Base-by-base conservation (phyloP, 441 rosid genomes). In the Biscutella laevigata region DNA sequence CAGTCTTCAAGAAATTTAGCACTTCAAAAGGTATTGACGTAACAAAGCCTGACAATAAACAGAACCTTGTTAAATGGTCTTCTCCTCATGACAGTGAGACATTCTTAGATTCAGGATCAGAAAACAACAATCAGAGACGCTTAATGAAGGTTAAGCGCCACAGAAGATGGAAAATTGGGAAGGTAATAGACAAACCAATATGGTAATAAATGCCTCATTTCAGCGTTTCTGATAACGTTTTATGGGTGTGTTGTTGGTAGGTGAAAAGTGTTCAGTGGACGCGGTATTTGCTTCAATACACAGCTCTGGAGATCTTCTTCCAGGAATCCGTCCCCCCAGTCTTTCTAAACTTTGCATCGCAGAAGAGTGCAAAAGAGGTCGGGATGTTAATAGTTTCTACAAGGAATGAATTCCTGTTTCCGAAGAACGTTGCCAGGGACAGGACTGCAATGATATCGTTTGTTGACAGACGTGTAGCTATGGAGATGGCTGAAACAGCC, bases 401-500 rank as follows among this genome's bases (percentile, higher is more conserved):
- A 30, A 89, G 99, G 74, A 94, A 94, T 76, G 99, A 94, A 55
- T 75, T 73, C 44, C 63, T 94, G 55, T 80, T 71, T 76, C 99
- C 91, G 5, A 88, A 82, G 77, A 95, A 79, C 69, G 78, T 78
- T 68, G 69, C 61, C 52, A 88, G 84, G 81, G 97, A 94, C 73
- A 94, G 83, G 80, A 74, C 74, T 55, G 94, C 84, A 39, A 56
- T 71, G 69, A 84, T 94, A 64, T 67, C 86, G 36, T 83, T 94
- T 76, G 87, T 88, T 36, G 95, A 88, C 64, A 83, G 97, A 70
- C 88, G 87, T 70, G 77, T 86, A 45, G 95, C 97, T 28, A 49
- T 72, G 69, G 95, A 89, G 75, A 83, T 86, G 94, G 99, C 96
- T 44, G 99, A 94, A 80, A 74, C 75, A 61, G 94, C 97, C 33